phyloP scores from a whole-genome alignment of 768 basidiomycete species.

The Daedaleopsis nitida region DNA sequence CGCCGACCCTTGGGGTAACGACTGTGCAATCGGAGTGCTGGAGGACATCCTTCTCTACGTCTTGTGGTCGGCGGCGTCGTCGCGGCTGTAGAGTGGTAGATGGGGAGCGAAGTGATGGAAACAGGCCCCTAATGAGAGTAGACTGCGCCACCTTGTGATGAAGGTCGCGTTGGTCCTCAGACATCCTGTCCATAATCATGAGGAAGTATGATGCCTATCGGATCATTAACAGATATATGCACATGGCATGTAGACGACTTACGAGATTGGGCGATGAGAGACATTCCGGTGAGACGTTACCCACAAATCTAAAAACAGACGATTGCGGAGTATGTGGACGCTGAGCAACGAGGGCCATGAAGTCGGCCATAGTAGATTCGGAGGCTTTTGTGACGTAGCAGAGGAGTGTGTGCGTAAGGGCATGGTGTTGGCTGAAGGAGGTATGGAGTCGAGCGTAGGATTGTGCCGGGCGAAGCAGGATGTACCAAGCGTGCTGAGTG shows the following conservation, averaged over 20 bases:
- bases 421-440: constrained; percentile 52
- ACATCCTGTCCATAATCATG: not conserved
- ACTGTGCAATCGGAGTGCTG: constrained; percentile 39
- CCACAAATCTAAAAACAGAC: not conserved
- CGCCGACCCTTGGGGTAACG: constrained; percentile 17
- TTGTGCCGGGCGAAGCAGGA: constrained; percentile 52
- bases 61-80: not conserved
- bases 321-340: not conserved
- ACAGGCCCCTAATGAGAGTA: not conserved
- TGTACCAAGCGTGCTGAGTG: constrained; percentile 70
- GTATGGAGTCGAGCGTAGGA: constrained; percentile 45
- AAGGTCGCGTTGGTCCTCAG: not conserved
- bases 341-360: not conserved
- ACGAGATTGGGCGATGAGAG: not conserved
- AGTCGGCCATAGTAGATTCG: not conserved
- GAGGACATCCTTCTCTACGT: constrained; percentile 36
- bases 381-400: constrained; percentile 29
- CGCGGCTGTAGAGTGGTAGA: not conserved
- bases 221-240: not conserved
- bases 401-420: constrained; percentile 36
- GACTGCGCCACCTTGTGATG: not conserved
- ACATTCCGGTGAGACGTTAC: not conserved
- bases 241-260: not conserved
- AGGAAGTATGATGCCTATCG: not conserved
- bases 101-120: not conserved